Conservation (phyloP, 1,284 basidiomycete species). For the Papiliotrema fonsecae region DNA sequence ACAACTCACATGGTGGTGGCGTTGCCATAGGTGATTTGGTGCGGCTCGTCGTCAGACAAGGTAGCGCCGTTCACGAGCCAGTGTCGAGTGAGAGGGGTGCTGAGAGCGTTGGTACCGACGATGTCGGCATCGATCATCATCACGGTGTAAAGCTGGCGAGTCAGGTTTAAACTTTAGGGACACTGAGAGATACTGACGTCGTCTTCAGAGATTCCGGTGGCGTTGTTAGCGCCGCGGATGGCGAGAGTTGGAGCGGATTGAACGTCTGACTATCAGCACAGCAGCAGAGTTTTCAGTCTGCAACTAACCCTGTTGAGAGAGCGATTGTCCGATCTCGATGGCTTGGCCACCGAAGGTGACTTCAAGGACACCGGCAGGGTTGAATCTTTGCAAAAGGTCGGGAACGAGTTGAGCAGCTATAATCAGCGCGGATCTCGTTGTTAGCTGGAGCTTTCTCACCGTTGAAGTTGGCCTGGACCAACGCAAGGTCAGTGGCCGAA, state of each 20-base stretch:
- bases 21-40: slow-evolving; percentile 52
- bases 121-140: slow-evolving; percentile 66
- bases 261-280: slow-evolving; percentile 15
- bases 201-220: slow-evolving; percentile 5
- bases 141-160: slow-evolving; percentile 45
- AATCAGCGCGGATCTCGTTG: slow-evolving; percentile 2
- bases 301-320: slow-evolving; percentile 52
- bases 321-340: slow-evolving; percentile 58
- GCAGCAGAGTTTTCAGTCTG: not conserved
- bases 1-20: slow-evolving; percentile 52
- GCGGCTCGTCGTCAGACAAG: slow-evolving; percentile 35
- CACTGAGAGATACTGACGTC: slow-evolving; percentile 11
- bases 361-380: slow-evolving; percentile 56
- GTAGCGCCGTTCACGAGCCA: slow-evolving; percentile 70
- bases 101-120: slow-evolving; percentile 56
- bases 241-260: slow-evolving; percentile 20
- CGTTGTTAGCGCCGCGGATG: slow-evolving; percentile 21
- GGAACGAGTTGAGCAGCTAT: slow-evolving; percentile 56
- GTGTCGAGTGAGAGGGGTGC: slow-evolving; percentile 57
- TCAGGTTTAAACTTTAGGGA: not conserved
- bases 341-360: slow-evolving; percentile 52
- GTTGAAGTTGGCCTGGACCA: slow-evolving; percentile 37
- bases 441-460: slow-evolving; percentile 17
- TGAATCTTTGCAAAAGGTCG: slow-evolving; percentile 55
- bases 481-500: slow-evolving; percentile 26